Percentiles rank a stretch among this genome's conserved stretches.
phyloP scores from a whole-genome alignment of 1,284 basidiomycete genomes.

The Flammula alnicola region DNA sequence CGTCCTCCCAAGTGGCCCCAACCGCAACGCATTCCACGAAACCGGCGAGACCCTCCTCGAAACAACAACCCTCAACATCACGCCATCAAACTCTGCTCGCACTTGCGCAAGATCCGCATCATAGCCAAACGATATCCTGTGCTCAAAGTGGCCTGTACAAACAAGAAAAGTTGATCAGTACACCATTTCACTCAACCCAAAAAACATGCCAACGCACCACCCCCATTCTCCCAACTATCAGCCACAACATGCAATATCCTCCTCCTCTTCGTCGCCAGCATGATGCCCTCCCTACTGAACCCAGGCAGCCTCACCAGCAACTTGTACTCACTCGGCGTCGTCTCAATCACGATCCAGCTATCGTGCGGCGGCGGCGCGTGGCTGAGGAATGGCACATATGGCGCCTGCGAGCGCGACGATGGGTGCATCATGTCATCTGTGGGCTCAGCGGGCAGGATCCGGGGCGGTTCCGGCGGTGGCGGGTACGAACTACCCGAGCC shows the following conservation, averaged over 20 bases:
- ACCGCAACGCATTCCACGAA: slow-evolving; percentile 10
- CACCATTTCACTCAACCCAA: neutral
- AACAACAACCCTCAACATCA: slow-evolving; percentile 61
- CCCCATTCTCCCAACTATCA: slow-evolving; percentile 78
- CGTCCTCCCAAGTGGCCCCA: slow-evolving; percentile 12
- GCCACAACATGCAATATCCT: slow-evolving; percentile 82
- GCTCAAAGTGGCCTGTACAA: slow-evolving; percentile 69
- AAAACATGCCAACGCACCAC: slow-evolving; percentile 41
- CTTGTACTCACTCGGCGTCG: slow-evolving; percentile 58
- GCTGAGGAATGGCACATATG: slow-evolving; percentile 52
- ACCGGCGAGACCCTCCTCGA: slow-evolving; percentile 48
- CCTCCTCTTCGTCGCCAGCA: slow-evolving; percentile 71
- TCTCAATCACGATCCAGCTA: slow-evolving; percentile 73
- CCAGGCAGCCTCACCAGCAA: slow-evolving; percentile 73
- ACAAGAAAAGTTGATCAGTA: slow-evolving; percentile 4
- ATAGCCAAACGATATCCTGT: slow-evolving; percentile 74
- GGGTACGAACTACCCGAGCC: slow-evolving; percentile 1
- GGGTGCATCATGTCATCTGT: slow-evolving; percentile 9
- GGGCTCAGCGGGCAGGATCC: slow-evolving; percentile 43
- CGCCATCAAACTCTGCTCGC: slow-evolving; percentile 75
- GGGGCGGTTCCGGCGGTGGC: slow-evolving; percentile 55
- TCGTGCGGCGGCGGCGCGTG: slow-evolving; percentile 55
- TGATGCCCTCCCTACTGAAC: slow-evolving; percentile 72
- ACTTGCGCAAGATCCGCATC: slow-evolving; percentile 74
- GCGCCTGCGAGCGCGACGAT: slow-evolving; percentile 21